These are phyloP conservation scores for Hibiscus tridactylites DNA, from an alignment of 345 rosid species.

Conservation along the genomic window DNA sequence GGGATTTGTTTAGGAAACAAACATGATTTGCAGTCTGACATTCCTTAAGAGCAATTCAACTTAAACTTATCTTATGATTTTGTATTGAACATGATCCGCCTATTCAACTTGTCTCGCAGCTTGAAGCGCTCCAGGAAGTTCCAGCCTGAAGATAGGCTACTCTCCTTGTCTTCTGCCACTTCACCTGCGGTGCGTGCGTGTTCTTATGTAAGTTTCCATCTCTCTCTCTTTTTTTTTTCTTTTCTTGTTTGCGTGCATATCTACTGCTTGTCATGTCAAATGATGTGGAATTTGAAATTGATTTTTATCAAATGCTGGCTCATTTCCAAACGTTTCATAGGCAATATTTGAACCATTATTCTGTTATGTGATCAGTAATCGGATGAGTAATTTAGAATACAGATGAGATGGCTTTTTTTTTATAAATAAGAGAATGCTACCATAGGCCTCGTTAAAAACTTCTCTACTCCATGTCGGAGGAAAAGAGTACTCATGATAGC, in stretches of 20 bases:
- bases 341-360: neutral
- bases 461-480: too few relatives aligned
- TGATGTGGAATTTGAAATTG: neutral
- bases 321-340: neutral
- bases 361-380: neutral
- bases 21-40: neutral
- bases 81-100: neutral
- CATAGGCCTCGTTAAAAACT: too few relatives aligned
- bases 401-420: too few relatives aligned
- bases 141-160: conserved; percentile 67
- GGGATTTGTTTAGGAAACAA: neutral
- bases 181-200: conserved; percentile 72
- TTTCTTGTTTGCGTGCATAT: neutral
- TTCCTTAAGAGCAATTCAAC: neutral
- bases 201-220: neutral
- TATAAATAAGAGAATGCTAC: too few relatives aligned
- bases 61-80: neutral
- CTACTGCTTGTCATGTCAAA: neutral
- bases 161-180: conserved; percentile 87
- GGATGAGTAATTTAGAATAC: neutral
- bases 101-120: neutral
- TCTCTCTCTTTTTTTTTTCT: neutral
- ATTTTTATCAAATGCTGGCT: neutral
- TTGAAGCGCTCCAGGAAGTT: conserved; percentile 8
- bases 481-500: too few relatives aligned